Percentiles rank a stretch among this genome's conserved stretches.
Evolutionary conservation across 2,329 filamentous ascomycete species (phyloP).

Genomic region (Ophiosphaerella korrae): DNA sequence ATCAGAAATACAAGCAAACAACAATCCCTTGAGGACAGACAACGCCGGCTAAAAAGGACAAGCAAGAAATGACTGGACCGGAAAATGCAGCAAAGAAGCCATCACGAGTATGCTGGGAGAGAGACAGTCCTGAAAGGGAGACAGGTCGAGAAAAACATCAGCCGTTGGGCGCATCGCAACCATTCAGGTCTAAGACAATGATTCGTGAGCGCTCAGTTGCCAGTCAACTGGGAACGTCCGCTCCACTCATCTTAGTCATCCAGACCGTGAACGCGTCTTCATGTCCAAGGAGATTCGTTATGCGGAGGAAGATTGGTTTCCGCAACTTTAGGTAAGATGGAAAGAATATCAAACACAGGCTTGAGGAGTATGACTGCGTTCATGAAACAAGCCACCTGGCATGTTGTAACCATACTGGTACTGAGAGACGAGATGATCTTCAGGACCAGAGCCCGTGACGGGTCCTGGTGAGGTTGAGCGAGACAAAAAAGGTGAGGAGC

Average conservation of each 20-base stretch:
- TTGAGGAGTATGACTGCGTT: slow-evolving; percentile 52
- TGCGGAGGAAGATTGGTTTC: slow-evolving; percentile 11
- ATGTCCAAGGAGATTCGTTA: slow-evolving; percentile 46
- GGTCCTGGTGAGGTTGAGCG: slow-evolving; percentile 52
- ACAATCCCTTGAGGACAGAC: slow-evolving; percentile 21
- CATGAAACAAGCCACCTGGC: slow-evolving; percentile 52
- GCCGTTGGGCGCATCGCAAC: slow-evolving; percentile 31
- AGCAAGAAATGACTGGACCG: slow-evolving; percentile 34
- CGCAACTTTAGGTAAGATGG: slow-evolving; percentile 11
- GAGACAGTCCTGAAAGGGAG: slow-evolving; percentile 11
- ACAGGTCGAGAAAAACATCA: slow-evolving; percentile 16
- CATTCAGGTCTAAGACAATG: slow-evolving; percentile 36
- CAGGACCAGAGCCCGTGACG: slow-evolving; percentile 46
- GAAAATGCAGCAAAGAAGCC: slow-evolving; percentile 43
- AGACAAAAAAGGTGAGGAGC: slow-evolving; percentile 43
- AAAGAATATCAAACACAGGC: slow-evolving; percentile 37
- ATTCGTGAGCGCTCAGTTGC: slow-evolving; percentile 43
- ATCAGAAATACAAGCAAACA: slow-evolving; percentile 17
- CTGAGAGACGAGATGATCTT: slow-evolving; percentile 48
- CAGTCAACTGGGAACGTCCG: slow-evolving; percentile 31
- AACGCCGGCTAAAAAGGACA: slow-evolving; percentile 39
- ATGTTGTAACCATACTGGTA: slow-evolving; percentile 50
- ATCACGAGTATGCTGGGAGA: slow-evolving; percentile 36
- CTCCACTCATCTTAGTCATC: slow-evolving; percentile 42
- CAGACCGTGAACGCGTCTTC: slow-evolving; percentile 42